Conservation (phyloP, 2,329 filamentous ascomycete genomes). For the Penicillium sp. region DNA sequence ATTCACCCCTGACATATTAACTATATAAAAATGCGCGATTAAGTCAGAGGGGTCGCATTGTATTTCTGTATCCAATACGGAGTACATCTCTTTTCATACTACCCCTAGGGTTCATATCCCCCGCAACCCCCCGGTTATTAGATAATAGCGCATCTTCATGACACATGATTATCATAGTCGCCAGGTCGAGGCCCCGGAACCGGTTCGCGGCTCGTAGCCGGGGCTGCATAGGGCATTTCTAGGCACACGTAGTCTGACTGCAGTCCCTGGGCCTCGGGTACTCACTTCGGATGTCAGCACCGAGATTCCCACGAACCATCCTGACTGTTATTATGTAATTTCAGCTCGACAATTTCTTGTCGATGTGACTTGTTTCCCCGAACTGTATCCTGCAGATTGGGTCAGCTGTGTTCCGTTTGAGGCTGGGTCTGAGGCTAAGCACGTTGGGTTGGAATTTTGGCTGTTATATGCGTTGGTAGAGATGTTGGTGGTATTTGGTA, state of each 20-base stretch:
- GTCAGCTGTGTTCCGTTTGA: not conserved
- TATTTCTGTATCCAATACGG: too few relatives aligned
- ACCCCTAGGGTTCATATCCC: too few relatives aligned
- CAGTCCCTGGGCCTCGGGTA: too few relatives aligned
- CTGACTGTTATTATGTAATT: not conserved
- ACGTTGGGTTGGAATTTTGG: not conserved
- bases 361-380: not conserved
- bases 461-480: not conserved
- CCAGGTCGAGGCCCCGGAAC: constrained; percentile 14
- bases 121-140: constrained; percentile 11
- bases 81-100: too few relatives aligned
- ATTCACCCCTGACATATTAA: not conserved
- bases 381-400: not conserved
- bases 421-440: not conserved
- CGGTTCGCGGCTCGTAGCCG: too few relatives aligned
- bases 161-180: constrained; percentile 20
- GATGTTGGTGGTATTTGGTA: not conserved
- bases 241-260: too few relatives aligned
- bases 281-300: too few relatives aligned
- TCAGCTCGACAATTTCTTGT: not conserved
- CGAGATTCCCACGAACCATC: too few relatives aligned
- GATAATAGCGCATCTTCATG: constrained; percentile 20
- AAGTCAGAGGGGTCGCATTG: not conserved
- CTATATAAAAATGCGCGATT: not conserved
- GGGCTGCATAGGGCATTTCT: too few relatives aligned